Percentiles rank a stretch among this genome's conserved stretches.
Conservation (phyloP, 2,329 filamentous ascomycete species). For the Periconia macrospinosa region DNA sequence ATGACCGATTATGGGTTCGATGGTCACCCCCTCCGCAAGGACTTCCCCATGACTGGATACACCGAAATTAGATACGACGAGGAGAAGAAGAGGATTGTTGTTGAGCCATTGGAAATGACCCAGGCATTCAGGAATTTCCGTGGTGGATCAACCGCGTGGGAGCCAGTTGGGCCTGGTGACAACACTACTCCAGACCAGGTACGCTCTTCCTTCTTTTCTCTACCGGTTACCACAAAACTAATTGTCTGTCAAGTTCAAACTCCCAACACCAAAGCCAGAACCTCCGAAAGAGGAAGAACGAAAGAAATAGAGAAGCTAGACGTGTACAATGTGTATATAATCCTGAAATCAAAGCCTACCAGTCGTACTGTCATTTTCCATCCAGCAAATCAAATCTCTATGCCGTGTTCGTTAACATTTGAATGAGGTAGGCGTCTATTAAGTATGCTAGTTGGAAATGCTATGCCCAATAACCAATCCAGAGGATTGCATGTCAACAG, state of each 20-base stretch:
- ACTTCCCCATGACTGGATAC: conserved; percentile 97
- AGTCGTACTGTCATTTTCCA: background rate
- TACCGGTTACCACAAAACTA: background rate
- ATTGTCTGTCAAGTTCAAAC: conserved; percentile 68
- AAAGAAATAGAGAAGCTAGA: conserved; percentile 71
- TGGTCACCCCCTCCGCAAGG: conserved; percentile 94
- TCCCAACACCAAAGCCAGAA: conserved; percentile 94
- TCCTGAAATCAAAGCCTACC: conserved; percentile 21
- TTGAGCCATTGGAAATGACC: conserved; percentile 94
- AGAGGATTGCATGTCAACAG: too few species aligned
- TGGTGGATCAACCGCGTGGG: conserved; percentile 68
- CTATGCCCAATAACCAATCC: too few species aligned
- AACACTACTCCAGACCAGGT: conserved; percentile 76
- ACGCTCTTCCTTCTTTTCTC: conserved; percentile 20
- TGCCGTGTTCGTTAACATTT: too few species aligned
- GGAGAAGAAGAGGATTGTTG: conserved; percentile 99
- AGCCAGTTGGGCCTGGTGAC: conserved; percentile 70
- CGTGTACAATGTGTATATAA: conserved; percentile 44
- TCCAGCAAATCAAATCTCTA: background rate
- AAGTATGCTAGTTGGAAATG: background rate
- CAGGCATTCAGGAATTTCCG: conserved; percentile 99
- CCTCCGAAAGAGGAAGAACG: conserved; percentile 79
- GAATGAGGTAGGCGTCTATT: background rate
- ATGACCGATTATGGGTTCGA: conserved; percentile 99
- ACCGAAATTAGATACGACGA: conserved; percentile 98